Conservation (phyloP, 192 early-diverging fungal genomes). For the Coemansia sp. region DNA sequence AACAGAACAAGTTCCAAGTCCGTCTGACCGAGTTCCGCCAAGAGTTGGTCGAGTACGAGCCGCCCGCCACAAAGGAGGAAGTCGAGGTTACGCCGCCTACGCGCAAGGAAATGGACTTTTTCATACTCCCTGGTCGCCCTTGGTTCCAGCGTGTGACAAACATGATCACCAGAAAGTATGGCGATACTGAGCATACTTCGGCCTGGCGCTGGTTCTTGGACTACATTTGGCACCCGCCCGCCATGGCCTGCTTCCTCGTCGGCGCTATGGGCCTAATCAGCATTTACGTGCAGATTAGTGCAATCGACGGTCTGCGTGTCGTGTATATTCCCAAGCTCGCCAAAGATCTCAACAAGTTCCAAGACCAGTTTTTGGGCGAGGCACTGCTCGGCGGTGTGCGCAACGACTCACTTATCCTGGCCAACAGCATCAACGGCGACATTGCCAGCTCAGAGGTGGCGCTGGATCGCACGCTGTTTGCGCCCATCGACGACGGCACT, state of each 20-base stretch:
- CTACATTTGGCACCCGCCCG: constrained; percentile 47
- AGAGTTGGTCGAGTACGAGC: constrained; percentile 28
- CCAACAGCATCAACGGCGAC: constrained; percentile 34
- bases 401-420: constrained; percentile 33
- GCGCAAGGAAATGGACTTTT: constrained; percentile 45
- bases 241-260: constrained; percentile 49
- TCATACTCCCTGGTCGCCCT: constrained; percentile 35
- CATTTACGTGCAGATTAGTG: constrained; percentile 29
- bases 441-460: constrained; percentile 20
- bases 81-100: constrained; percentile 24
- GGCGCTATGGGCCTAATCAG: constrained; percentile 35
- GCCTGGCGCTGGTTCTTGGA: constrained; percentile 55
- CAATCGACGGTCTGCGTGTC: constrained; percentile 39
- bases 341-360: constrained; percentile 26
- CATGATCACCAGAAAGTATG: constrained; percentile 17
- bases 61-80: constrained; percentile 15
- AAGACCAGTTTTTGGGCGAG: constrained; percentile 26
- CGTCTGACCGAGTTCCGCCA: constrained; percentile 27
- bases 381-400: constrained; percentile 26
- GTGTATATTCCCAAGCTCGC: constrained; percentile 40
- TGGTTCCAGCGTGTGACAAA: constrained; percentile 23
- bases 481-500: constrained; percentile 40
- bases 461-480: constrained; percentile 43
- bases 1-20: constrained; percentile 8
- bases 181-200: constrained; percentile 25